Conservation (phyloP, 2,329 filamentous ascomycete genomes). For the Aschersonia sp. region DNA sequence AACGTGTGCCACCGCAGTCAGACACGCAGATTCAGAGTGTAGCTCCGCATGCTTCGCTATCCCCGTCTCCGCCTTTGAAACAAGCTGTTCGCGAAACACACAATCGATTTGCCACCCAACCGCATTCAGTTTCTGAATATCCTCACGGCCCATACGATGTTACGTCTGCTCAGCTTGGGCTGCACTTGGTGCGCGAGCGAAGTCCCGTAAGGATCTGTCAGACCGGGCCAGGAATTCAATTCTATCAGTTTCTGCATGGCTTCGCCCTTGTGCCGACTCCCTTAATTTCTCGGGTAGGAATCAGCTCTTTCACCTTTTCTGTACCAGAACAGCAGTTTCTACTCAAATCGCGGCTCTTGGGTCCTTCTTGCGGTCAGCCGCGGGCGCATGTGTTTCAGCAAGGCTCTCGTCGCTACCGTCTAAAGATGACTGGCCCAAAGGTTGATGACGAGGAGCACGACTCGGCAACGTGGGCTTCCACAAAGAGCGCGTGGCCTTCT, state of each 20-base stretch:
- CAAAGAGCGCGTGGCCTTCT: constrained; percentile 57
- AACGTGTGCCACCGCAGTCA: too few relatives aligned
- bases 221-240: constrained; percentile 14
- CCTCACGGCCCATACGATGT: constrained; percentile 25
- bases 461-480: constrained; percentile 38
- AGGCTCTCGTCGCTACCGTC: constrained; percentile 42
- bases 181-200: constrained; percentile 31
- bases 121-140: constrained; percentile 17
- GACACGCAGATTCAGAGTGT: too few relatives aligned
- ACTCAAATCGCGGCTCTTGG: constrained; percentile 17
- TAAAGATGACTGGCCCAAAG: constrained; percentile 43
- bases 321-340: constrained; percentile 21
- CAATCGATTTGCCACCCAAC: neutral
- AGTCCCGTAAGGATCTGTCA: constrained; percentile 30
- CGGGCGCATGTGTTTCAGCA: neutral
- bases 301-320: constrained; percentile 31
- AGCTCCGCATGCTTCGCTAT: too few relatives aligned
- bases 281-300: constrained; percentile 17
- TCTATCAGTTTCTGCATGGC: constrained; percentile 43
- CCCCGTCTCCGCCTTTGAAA: neutral
- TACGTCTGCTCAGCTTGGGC: constrained; percentile 24
- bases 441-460: constrained; percentile 22
- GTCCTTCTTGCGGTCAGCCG: neutral
- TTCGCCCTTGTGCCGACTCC: constrained; percentile 33
- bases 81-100: neutral